These are phyloP conservation scores for Xanthoceras sorbifolium DNA, from an alignment of 345 rosid species.

Conservation along the genomic window DNA sequence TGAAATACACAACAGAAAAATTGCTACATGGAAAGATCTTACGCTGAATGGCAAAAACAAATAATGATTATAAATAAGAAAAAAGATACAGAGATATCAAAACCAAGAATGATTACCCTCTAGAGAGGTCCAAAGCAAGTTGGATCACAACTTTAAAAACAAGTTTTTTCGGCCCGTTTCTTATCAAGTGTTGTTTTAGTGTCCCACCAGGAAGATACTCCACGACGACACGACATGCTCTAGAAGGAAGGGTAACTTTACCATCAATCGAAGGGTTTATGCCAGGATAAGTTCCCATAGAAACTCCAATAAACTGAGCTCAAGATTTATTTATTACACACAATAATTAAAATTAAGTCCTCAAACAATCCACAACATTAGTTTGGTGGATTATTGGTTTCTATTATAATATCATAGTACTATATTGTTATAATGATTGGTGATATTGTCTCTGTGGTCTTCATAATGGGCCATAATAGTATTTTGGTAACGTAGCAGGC, in stretches of 20 bases:
- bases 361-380: not conserved
- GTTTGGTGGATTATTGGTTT: not conserved
- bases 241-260: conserved; percentile 45
- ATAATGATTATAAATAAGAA: not conserved
- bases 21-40: too few species aligned
- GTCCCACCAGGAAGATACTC: conserved; percentile 89
- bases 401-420: too few species aligned
- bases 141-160: conserved; percentile 69
- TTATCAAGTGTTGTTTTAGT: conserved; percentile 68
- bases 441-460: too few species aligned
- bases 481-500: too few species aligned
- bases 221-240: conserved; percentile 90
- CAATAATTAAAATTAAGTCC: not conserved
- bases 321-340: not conserved
- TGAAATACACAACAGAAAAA: too few species aligned
- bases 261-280: conserved; percentile 39
- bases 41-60: conserved; percentile 18
- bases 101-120: conserved; percentile 56
- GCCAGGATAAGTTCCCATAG: conserved; percentile 82
- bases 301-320: conserved; percentile 85
- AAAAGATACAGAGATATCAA: not conserved
- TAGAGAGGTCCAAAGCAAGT: conserved; percentile 84
- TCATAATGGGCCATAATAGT: too few species aligned
- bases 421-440: too few species aligned
- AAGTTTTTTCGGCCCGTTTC: conserved; percentile 75